phyloP scores from a whole-genome alignment of 345 rosid species.

The Combretum micranthum region DNA sequence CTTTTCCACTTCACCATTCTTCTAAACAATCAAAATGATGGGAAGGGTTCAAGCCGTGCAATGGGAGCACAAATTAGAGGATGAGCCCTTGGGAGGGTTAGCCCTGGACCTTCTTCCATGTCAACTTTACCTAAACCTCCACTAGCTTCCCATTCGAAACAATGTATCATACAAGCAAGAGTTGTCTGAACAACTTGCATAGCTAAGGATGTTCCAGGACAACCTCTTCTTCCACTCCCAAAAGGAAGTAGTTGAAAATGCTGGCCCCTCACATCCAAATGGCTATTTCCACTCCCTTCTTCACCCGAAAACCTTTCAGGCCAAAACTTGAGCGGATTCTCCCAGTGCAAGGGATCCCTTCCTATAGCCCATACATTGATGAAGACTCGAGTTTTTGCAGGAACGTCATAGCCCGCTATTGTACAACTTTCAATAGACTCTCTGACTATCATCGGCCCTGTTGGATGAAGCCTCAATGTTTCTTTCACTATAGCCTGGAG shows the following conservation, averaged over 20 bases:
- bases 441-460: too few species aligned
- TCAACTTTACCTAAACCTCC: conserved; percentile 7
- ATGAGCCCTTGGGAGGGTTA: conserved; percentile 20
- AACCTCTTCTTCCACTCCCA: conserved; percentile 59
- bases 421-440: too few species aligned
- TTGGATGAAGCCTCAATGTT: too few species aligned
- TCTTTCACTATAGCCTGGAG: too few species aligned
- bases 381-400: conserved; percentile 40
- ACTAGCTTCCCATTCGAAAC: conserved; percentile 39
- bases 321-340: conserved; percentile 44
- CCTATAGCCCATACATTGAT: conserved; percentile 53
- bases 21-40: conserved; percentile 9
- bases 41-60: conserved; percentile 31
- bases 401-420: conserved; percentile 34
- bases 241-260: conserved; percentile 49
- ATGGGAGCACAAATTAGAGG: conserved; percentile 46
- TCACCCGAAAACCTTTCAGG: conserved; percentile 50
- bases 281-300: conserved; percentile 12
- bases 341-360: conserved; percentile 52
- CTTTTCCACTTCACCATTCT: not conserved
- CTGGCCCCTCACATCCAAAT: conserved; percentile 44
- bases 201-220: conserved; percentile 56
- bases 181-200: conserved; percentile 33
- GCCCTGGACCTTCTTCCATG: conserved; percentile 7
- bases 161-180: conserved; percentile 41